Evolutionary conservation across 495 filamentous ascomycete species (phyloP).

Genomic region (Venustampulla echinocandica): DNA sequence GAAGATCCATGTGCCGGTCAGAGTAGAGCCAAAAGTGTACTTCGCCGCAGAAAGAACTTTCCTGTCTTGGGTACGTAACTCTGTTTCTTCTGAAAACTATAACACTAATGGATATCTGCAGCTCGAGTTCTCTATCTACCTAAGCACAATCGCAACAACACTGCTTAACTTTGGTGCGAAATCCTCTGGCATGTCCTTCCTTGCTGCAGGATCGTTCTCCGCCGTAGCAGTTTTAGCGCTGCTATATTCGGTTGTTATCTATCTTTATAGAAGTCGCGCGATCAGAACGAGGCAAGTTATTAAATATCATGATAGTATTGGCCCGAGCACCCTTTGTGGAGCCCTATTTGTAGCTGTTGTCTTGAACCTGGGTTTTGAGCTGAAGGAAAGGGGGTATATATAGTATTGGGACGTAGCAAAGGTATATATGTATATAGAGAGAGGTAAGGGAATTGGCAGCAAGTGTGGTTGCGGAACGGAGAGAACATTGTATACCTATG

Average conservation of each 20-base stretch:
- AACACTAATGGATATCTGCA: slow-evolving; percentile 25
- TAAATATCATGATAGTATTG: slow-evolving; percentile 82
- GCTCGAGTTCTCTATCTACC: slow-evolving; percentile 91
- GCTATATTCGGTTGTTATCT: slow-evolving; percentile 71
- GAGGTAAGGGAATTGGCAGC: not conserved
- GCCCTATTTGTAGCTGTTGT: slow-evolving; percentile 63
- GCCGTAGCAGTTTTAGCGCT: slow-evolving; percentile 65
- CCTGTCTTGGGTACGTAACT: slow-evolving; percentile 66
- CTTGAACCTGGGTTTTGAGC: slow-evolving; percentile 66
- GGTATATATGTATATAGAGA: not conserved
- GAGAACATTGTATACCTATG: no score
- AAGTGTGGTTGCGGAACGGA: not conserved
- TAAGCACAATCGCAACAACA: slow-evolving; percentile 84
- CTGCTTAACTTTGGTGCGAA: slow-evolving; percentile 74
- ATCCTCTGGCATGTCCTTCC: slow-evolving; percentile 43
- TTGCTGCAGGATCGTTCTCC: slow-evolving; percentile 70
- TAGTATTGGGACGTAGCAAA: no score
- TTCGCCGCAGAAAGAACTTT: slow-evolving; percentile 96
- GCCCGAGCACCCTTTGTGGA: slow-evolving; percentile 70
- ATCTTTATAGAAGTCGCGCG: slow-evolving; percentile 76
- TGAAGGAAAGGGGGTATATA: slow-evolving; percentile 21
- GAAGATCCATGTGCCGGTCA: slow-evolving; percentile 85
- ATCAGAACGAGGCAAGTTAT: slow-evolving; percentile 75
- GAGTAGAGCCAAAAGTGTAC: slow-evolving; percentile 96
- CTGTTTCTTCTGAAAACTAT: not conserved